Conservation (phyloP, 306 rosid genomes). For the Parietaria judaica region DNA sequence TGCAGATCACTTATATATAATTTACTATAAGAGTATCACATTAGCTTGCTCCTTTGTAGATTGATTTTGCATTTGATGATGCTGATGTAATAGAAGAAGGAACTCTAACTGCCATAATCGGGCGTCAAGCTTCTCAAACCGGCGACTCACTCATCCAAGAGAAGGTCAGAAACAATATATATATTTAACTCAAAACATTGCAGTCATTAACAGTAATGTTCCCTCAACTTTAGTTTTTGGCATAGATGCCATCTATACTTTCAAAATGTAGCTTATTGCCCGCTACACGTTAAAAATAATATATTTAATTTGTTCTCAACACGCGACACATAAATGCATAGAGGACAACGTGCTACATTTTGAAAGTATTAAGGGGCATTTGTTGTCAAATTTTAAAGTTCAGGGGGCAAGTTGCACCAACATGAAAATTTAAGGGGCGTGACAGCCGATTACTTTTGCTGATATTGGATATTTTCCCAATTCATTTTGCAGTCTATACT, state of each 20-base stretch:
- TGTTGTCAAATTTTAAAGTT: no score
- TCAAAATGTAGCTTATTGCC: no score
- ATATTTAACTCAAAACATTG: neutral
- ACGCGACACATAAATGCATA: no score
- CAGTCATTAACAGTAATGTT: neutral
- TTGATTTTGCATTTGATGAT: slow-evolving; percentile 91
- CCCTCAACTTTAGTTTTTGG: no score
- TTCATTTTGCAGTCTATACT: slow-evolving; percentile 48
- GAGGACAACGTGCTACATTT: no score
- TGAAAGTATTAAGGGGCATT: no score
- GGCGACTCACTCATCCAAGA: slow-evolving; percentile 70
- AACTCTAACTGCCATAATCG: slow-evolving; percentile 60
- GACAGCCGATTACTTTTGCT: no score
- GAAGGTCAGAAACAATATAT: slow-evolving; percentile 38
- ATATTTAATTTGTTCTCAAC: no score
- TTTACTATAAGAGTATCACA: slow-evolving; percentile 19
- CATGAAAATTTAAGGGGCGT: no score
- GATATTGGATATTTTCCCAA: neutral
- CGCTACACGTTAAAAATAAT: no score
- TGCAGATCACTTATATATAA: neutral
- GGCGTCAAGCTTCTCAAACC: slow-evolving; percentile 42
- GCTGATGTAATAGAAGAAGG: slow-evolving; percentile 86
- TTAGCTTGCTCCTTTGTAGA: slow-evolving; percentile 50
- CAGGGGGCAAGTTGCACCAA: no score
- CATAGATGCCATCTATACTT: no score